phyloP scores from a whole-genome alignment of 305 asterid genomes.

The Fraxinus ornus region DNA sequence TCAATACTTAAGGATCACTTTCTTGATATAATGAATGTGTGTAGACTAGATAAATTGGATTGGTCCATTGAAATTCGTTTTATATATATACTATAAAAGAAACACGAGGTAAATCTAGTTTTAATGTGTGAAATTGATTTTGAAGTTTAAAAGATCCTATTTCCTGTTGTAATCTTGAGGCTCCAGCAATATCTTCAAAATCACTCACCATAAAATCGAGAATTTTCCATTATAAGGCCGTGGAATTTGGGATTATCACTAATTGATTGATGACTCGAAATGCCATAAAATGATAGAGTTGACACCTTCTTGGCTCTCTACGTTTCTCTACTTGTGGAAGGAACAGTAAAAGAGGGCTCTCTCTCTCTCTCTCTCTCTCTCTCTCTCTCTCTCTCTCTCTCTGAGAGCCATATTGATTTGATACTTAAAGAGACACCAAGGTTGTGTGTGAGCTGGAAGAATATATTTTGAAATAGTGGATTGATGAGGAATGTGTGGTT shows the following conservation, averaged over 20 bases:
- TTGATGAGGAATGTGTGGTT: too few species aligned
- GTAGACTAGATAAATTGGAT: too few species aligned
- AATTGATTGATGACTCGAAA: slow-evolving; percentile 19
- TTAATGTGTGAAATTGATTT: background rate
- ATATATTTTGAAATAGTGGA: too few species aligned
- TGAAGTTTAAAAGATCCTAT: background rate
- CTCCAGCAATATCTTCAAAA: slow-evolving; percentile 13
- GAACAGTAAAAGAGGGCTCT: slow-evolving; percentile 15
- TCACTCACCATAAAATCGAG: slow-evolving; percentile 1
- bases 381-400: background rate
- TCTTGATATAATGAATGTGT: background rate
- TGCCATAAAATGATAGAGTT: slow-evolving; percentile 14
- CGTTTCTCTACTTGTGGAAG: slow-evolving; percentile 30
- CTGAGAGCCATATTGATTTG: slow-evolving; percentile 13
- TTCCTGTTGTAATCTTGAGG: background rate
- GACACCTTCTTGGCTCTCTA: slow-evolving; percentile 10
- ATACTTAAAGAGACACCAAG: slow-evolving; percentile 21
- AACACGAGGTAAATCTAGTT: too few species aligned
- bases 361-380: too few species aligned
- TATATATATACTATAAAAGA: too few species aligned
- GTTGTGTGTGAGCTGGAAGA: too few species aligned
- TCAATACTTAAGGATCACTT: background rate
- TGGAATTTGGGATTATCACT: background rate
- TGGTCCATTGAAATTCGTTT: too few species aligned
- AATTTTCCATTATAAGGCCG: slow-evolving; percentile 18